Conservation (phyloP, 2,329 filamentous ascomycete species). For the Phialemoniopsis sp. region DNA sequence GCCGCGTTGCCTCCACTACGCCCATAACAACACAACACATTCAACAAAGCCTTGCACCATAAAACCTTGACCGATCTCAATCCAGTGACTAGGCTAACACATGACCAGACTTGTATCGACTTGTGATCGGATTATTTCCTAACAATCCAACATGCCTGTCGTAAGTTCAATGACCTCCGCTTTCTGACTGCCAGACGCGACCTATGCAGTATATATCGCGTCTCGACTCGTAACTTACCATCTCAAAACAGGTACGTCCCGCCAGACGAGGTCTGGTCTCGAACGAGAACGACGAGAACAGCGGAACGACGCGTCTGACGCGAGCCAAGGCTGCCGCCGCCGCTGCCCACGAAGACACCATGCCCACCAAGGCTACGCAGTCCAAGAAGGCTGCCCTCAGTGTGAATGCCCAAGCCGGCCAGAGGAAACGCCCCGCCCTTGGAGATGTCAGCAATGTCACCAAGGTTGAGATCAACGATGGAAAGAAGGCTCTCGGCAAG, state of each 20-base stretch:
- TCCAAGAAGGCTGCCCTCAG: conserved; percentile 61
- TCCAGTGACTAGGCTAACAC: no score
- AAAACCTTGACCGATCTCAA: no score
- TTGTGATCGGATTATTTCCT: no score
- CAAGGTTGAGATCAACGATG: conserved; percentile 68
- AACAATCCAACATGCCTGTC: conserved; percentile 9
- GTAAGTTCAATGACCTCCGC: conserved; percentile 6
- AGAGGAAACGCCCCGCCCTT: conserved; percentile 76
- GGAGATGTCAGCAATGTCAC: conserved; percentile 94
- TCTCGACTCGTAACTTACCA: neutral
- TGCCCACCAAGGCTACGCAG: conserved; percentile 59
- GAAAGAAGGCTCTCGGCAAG: conserved; percentile 71
- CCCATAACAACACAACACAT: no score
- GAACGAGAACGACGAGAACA: conserved; percentile 96
- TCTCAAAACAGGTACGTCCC: conserved; percentile 44
- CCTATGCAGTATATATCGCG: neutral
- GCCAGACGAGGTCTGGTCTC: conserved; percentile 71
- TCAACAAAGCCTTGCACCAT: no score
- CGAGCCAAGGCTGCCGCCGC: conserved; percentile 80
- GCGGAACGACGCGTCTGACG: conserved; percentile 75
- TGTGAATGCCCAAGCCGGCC: conserved; percentile 41
- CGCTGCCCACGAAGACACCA: conserved; percentile 56
- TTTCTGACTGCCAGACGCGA: neutral
- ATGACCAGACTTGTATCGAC: no score
- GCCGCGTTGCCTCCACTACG: no score